phyloP scores from a whole-genome alignment of 1,139 yeast genomes.

The Kluyveromyces sp. region DNA sequence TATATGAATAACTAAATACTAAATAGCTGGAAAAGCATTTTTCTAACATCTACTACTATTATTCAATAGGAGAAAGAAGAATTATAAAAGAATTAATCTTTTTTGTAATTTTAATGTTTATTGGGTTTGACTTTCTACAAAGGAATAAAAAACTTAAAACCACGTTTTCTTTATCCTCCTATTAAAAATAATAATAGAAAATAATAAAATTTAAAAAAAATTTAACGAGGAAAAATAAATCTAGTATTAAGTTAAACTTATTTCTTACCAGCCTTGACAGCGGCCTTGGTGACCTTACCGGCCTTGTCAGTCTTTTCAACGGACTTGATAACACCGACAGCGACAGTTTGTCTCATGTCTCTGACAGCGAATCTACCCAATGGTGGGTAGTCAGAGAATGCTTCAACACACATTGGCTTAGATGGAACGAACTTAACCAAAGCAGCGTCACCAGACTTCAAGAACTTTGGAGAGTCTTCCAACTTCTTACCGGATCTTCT shows the following conservation, averaged over 20 bases:
- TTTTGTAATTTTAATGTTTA: too few relatives aligned
- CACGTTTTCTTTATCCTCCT: too few relatives aligned
- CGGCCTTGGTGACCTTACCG: constrained; percentile 99
- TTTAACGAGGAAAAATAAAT: neutral
- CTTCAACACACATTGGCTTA: constrained; percentile 97
- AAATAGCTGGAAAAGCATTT: neutral
- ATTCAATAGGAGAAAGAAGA: too few relatives aligned
- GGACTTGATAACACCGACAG: constrained; percentile 99
- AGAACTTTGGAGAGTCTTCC: constrained; percentile 78
- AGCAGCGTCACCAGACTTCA: constrained; percentile 93
- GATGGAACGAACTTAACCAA: constrained; percentile 86
- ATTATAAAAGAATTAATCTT: too few relatives aligned
- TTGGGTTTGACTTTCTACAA: too few relatives aligned
- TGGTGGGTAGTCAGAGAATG: constrained; percentile 97
- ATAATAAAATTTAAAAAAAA: neutral
- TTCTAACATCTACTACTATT: too few relatives aligned
- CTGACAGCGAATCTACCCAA: constrained; percentile 99
- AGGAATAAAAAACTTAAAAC: too few relatives aligned
- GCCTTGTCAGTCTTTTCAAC: constrained; percentile 89
- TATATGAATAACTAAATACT: constrained; percentile 4
- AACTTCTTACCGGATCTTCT: constrained; percentile 86
- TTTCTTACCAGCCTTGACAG: constrained; percentile 97
- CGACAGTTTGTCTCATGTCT: constrained; percentile 99
- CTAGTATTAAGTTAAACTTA: constrained; percentile 31
- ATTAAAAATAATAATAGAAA: neutral